Evolutionary conservation across 83 land plant genomes (phyloP).

Genomic region (Picea abies): DNA sequence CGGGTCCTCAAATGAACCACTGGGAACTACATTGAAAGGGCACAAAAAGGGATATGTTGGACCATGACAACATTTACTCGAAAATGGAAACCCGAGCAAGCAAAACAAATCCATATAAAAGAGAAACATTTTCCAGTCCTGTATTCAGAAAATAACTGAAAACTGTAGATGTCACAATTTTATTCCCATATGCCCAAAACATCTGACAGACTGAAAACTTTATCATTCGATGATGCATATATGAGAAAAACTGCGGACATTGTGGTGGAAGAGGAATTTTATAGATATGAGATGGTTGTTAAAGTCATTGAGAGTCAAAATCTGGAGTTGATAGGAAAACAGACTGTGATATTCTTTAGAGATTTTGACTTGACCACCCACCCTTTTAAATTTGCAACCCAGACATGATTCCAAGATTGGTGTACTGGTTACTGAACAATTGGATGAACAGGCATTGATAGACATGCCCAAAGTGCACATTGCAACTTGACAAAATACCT

Average conservation of each 20-base stretch:
- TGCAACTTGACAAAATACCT: not conserved
- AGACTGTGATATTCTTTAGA: not conserved
- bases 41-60: not conserved
- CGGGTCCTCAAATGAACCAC: not conserved
- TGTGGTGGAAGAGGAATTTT: too few species aligned
- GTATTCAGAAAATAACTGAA: not conserved
- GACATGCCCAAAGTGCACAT: not conserved
- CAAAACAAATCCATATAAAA: not conserved
- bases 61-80: not conserved
- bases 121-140: not conserved
- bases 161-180: not conserved
- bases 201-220: not conserved
- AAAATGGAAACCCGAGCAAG: not conserved
- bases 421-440: not conserved
- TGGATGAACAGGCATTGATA: not conserved
- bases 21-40: not conserved
- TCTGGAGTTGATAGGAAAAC: not conserved
- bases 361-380: too few species aligned
- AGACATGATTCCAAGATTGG: not conserved
- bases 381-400: not conserved
- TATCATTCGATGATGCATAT: not conserved
- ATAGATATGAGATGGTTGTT: too few species aligned
- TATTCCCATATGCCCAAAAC: not conserved
- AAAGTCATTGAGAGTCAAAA: not conserved
- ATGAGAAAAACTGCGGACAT: not conserved